Evolutionary conservation across 116 monocot species (phyloP), one percentile per base, ranked within the genome.

Genomic region (Zostera marina): DNA sequence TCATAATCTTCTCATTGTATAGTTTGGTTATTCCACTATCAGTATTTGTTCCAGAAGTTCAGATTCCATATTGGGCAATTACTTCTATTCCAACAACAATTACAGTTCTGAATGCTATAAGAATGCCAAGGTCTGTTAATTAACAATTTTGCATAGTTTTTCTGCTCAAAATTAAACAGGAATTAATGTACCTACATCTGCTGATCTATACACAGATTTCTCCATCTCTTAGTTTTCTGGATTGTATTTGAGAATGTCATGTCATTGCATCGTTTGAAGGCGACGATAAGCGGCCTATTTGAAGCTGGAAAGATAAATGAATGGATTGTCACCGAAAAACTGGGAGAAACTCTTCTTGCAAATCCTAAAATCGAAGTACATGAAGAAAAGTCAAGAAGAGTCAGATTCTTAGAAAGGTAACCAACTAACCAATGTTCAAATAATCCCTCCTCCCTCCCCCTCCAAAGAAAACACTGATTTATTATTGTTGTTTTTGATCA

Each of bases 291-390:
- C 3, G 69, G 74, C 25, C 52, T 74, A 13, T 32, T 64, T 22
- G 72, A 76, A 19, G 51, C 63, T 5, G 53, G 71, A 21, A 60
- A 71, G 44, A 67, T 68, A 4, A 72, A 76, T 56, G 76, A 76
- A 42, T 76, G 76, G 76, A 56, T 76, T 25, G 72, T 76, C 53
- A 76, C 76, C 1, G 59, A 72, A 38, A 76, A 72, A 47, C 22
- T 72, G 10, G 72, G 72, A 26, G 76, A 72, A 63, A 58, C 67
- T 42, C 38, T 54, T 21, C 58, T 47, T 7, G 39, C 11, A 22
- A 71, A 62, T 25, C 49, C 70, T 16, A 32, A 59, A 21, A 46
- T n/a, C 5, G 9, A 4, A 12, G 11, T 44, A 24, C 56, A n/a
- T n/a, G n/a, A 44, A 15, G 59, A 61, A 23, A 65, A 62, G 52